phyloP scores from a whole-genome alignment of 441 rosid genomes.

The Aleurites moluccanus region DNA sequence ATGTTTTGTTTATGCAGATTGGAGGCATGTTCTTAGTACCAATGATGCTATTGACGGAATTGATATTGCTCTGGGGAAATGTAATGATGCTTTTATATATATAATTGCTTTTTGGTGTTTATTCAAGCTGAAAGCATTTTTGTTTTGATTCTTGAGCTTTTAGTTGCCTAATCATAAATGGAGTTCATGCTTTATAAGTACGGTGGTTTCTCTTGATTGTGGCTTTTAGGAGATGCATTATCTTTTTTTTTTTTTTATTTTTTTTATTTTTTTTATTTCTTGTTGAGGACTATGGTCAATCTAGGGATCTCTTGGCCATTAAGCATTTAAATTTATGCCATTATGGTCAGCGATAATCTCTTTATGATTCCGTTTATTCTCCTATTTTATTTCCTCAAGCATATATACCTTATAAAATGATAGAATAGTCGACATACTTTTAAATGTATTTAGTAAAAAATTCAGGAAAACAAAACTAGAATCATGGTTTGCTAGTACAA shows the following conservation, averaged over 20 bases:
- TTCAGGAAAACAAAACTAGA: too few species aligned
- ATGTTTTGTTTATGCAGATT: constrained; percentile 53
- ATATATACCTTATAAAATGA: too few species aligned
- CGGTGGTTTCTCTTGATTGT: too few species aligned
- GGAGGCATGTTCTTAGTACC: constrained; percentile 87
- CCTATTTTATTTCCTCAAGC: background rate
- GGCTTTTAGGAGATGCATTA: background rate
- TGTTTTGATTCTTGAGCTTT: background rate
- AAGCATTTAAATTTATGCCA: background rate
- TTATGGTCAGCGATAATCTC: background rate
- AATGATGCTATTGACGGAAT: constrained; percentile 71
- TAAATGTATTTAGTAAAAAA: background rate
- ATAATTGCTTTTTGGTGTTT: constrained; percentile 6
- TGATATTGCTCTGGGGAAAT: constrained; percentile 86
- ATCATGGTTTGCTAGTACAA: background rate
- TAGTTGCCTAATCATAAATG: background rate
- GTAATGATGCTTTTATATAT: constrained; percentile 36
- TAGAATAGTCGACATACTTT: too few species aligned
- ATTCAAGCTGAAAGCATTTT: background rate
- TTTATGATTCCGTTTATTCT: background rate
- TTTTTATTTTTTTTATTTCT: too few species aligned
- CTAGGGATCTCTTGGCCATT: background rate
- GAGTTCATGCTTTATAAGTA: background rate
- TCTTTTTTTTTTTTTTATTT: background rate
- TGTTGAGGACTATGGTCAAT: background rate